phyloP scores from a whole-genome alignment of 257 asterid genomes.

The Solanum bulbocastanum region DNA sequence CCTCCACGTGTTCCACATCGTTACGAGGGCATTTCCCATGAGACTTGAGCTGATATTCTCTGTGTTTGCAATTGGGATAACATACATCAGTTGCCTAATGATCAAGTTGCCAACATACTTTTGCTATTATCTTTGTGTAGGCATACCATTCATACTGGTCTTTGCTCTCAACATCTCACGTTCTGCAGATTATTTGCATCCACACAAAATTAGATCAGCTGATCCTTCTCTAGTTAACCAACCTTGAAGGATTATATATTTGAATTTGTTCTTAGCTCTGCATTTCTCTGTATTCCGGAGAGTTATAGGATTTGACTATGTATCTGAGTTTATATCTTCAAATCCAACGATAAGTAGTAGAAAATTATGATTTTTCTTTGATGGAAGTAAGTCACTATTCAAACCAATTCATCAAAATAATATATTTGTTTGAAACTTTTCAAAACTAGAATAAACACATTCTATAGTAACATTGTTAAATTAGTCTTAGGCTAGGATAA shows the following conservation, averaged over 20 bases:
- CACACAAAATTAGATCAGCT: neutral
- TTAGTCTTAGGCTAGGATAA: too few relatives aligned
- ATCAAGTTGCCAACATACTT: neutral
- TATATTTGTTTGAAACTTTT: too few relatives aligned
- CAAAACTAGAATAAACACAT: too few relatives aligned
- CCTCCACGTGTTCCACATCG: constrained; percentile 25
- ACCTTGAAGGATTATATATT: neutral
- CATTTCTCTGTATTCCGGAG: neutral
- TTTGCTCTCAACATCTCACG: neutral
- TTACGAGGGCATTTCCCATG: constrained; percentile 25
- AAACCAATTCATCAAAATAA: too few relatives aligned
- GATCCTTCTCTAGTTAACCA: neutral
- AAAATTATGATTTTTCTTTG: too few relatives aligned
- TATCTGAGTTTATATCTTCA: neutral
- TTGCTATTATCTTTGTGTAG: neutral
- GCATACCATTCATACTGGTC: neutral
- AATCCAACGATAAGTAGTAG: neutral
- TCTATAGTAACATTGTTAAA: neutral
- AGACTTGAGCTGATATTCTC: constrained; percentile 26
- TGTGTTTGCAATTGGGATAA: constrained; percentile 12
- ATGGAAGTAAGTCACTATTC: neutral
- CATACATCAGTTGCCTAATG: constrained; percentile 17
- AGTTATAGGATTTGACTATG: neutral
- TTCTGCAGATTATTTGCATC: neutral
- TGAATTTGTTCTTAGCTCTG: neutral